These are phyloP conservation scores for Cordyceps javanica DNA, from an alignment of 2,329 filamentous ascomycete genomes.

Conservation along the genomic window DNA sequence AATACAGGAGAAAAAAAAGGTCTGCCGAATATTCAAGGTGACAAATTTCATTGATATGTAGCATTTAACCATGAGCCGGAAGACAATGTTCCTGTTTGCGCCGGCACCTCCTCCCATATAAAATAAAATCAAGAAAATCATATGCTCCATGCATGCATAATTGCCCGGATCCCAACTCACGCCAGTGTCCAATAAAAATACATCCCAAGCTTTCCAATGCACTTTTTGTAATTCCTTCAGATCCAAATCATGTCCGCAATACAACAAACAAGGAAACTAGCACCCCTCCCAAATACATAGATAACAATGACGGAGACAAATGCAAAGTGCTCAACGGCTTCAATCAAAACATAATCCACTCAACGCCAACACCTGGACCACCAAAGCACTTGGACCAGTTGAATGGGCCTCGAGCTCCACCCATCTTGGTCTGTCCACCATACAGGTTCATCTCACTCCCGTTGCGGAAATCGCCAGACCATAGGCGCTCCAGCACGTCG, in stretches of 20 bases:
- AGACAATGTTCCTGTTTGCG: neutral
- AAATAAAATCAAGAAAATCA: neutral
- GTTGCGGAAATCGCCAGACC: constrained; percentile 50
- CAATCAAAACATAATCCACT: constrained; percentile 61
- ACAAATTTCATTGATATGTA: neutral
- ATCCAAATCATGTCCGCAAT: neutral
- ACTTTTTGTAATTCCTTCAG: neutral
- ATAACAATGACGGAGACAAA: constrained; percentile 7
- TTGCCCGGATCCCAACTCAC: neutral
- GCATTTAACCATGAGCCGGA: neutral
- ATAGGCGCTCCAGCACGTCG: constrained; percentile 79
- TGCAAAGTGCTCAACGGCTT: neutral
- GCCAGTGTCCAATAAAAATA: constrained; percentile 1
- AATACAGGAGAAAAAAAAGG: neutral
- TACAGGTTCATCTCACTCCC: constrained; percentile 30
- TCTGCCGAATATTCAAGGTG: neutral
- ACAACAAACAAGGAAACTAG: neutral
- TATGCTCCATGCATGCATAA: neutral
- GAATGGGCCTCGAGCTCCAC: constrained; percentile 43
- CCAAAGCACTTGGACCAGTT: constrained; percentile 54
- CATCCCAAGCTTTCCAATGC: neutral
- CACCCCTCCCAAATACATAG: constrained; percentile 15
- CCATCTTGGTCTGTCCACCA: constrained; percentile 26
- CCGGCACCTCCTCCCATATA: neutral
- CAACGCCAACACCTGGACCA: constrained; percentile 50